Evolutionary conservation across 768 basidiomycete genomes (phyloP), one percentile per base, ranked within the genome.

Genomic region (Coprinopsis marcescibilis): DNA sequence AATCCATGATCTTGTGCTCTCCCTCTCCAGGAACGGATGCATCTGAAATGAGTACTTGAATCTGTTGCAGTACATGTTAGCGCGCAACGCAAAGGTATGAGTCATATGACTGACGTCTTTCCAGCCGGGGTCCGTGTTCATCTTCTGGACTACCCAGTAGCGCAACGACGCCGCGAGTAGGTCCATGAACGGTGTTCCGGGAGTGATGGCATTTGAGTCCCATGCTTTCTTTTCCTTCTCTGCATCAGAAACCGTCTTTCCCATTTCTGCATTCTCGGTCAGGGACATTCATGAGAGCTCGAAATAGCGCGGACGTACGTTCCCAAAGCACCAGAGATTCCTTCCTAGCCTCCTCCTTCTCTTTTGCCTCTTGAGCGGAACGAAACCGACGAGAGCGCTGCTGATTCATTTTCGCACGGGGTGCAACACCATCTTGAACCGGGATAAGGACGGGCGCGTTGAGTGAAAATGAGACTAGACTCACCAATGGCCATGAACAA

Each of bases 1-100:
- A 98, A 62, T 98, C 96, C 93, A 99, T 97, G 53, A 99, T 97
- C 71, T 99, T 99, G 66, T 99, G 96, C 63, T 99, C 96, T 61
- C 96, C 96, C 66, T 99, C 96, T 55, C 96, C 96, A 1, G 96
- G 95, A 11, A 98, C 96, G 46, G 87, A 83, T 1, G 96, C 90
- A 55, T 99, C 96, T 4, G 96, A 99, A 46, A 99, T 90, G 54
- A 98, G 83, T 43, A 99, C 87, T 75, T 98, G 82, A 32, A 99
- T 76, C 93, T 94, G 45, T 12, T 46, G 43, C 32, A 35, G 45
- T 20, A 32, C n/a, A n/a, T 39, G 37, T 24, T 51, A 50, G 2
- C 15, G 21, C 3, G 34, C 14, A 30, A 26, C 20, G 27, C 21
- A n/a, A 30, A 11, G 45, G 27, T 24, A 34, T n/a, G 36, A 17